Conservation (phyloP, 2,329 filamentous ascomycete genomes). For the Fusarium lyarnte region DNA sequence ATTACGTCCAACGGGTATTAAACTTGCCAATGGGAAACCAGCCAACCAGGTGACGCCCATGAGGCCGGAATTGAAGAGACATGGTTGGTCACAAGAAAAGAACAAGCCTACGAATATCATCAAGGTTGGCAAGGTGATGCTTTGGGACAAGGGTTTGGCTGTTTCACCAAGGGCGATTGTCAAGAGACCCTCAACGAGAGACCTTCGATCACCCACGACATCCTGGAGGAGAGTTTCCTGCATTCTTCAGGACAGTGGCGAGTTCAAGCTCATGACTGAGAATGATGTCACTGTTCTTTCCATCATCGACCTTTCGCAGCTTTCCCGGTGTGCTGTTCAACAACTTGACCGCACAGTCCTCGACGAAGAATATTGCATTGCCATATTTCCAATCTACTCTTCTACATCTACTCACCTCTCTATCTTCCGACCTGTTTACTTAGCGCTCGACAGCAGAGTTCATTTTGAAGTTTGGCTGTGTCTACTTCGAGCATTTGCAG, state of each 20-base stretch:
- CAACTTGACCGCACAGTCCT: slow-evolving; percentile 89
- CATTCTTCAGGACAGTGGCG: slow-evolving; percentile 92
- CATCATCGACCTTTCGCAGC: slow-evolving; percentile 85
- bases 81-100: slow-evolving; percentile 48
- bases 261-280: slow-evolving; percentile 90
- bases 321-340: slow-evolving; percentile 91
- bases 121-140: slow-evolving; percentile 89
- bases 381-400: slow-evolving; percentile 93
- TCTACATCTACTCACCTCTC: slow-evolving; percentile 76
- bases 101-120: slow-evolving; percentile 74
- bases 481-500: slow-evolving; percentile 86
- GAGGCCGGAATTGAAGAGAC: slow-evolving; percentile 56
- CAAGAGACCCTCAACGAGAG: slow-evolving; percentile 66
- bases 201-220: slow-evolving; percentile 62
- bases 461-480: slow-evolving; percentile 99
- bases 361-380: slow-evolving; percentile 92
- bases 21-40: slow-evolving; percentile 58
- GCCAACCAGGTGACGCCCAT: slow-evolving; percentile 48
- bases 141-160: slow-evolving; percentile 84
- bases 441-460: slow-evolving; percentile 85
- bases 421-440: slow-evolving; percentile 86
- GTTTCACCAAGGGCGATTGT: slow-evolving; percentile 65
- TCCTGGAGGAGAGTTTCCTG: slow-evolving; percentile 91
- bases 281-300: slow-evolving; percentile 83
- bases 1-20: slow-evolving; percentile 68